Base-by-base conservation (phyloP, 331 rosid species). In the Stylosanthes scabra region DNA sequence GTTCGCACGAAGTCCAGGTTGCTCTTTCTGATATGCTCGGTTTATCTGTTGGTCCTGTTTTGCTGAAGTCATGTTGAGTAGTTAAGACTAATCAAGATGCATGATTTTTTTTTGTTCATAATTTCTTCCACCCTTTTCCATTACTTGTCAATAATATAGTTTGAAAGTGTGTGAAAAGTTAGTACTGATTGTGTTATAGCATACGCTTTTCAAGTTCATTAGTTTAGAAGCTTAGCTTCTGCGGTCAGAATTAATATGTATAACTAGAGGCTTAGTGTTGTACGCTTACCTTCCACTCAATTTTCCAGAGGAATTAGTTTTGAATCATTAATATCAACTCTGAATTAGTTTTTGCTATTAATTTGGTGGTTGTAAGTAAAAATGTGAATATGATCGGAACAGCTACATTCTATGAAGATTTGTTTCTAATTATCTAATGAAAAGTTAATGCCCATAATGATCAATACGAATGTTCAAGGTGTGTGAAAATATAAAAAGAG, bases 21-120 rank as follows among this genome's bases (percentile, higher is more conserved):
- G 97, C 98, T 63, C 96, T 96, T 62, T 85, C 91, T 56, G 97
- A 92, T 64, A 96, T 96, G 96, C 94, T 92, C 74, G 83, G 88
- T 82, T 86, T 87, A 58, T 80, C 98, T 1, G 85, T 96, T 11
- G 99, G 99, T 76, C 98, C 99, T 39, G 70, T 96, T 80, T 81
- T 96, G 67, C 90, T 90, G 51, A 89, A 86, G 9, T 88, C 97
- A 11, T 85, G 91, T 85, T 92, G 92, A 89, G 84, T 16, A 64
- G 39, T 75, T 61, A 44, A 71, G 71, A 51, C 75, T 70, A 81
- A 71, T 79, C 90, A 72, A 81, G 80, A 80, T 85, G 85, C 88
- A 82, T 88, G 88, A 79, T 88, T 88, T 78, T 80, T 83, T 78
- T 68, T 79, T 84, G 93, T 77, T 79, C 62, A 71, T 77, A 76